Evolutionary conservation across 2,329 filamentous ascomycete species (phyloP), one percentile per base, ranked within the genome.

Genomic region (Plectosphaerella plurivora): DNA sequence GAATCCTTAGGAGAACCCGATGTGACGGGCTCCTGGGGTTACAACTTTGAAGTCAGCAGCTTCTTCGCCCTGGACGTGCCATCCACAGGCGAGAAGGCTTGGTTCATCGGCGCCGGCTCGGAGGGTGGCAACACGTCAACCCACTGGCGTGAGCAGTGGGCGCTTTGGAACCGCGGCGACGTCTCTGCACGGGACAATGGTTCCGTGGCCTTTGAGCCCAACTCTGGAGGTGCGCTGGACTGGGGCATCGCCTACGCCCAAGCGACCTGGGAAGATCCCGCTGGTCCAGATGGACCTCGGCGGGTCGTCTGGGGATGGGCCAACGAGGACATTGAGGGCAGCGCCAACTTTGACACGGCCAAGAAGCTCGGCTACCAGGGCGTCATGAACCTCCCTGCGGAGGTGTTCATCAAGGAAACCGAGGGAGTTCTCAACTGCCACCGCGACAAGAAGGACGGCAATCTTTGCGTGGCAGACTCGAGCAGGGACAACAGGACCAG

Each of bases 1-100:
- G 8, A 35, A 4, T 57, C 55, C 15, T 47, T 57, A 5, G 55
- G 55, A 11, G 49, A 41, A 14, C 55, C 55, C 15, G 55, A 57
- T 24, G 24, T 57, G 12, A 57, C 55, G 24, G 55, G 55, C 45
- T 57, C 55, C 2, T 57, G 48, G 39, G 55, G 55, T 10, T 56
- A 56, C 48, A 57, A 57, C 48, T 57, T 57, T 20, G 55, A 57
- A 45, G 54, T 56, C 47, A 54, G 51, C 50, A 50, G 51, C 52
- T 45, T 57, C 35, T 57, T 57, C 45, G 51, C 53, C 47, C 51
- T 57, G 2, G 47, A 54, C 47, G 20, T 55, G 28, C 53, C 51
- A 33, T 46, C 53, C n/a, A 47, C 50, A 4, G 49, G 33, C 14
- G 53, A 53, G 41, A 57, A 52, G 53, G 55, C 55, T 24, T 57